Evolutionary conservation across 768 basidiomycete genomes (phyloP), one percentile per base, ranked within the genome.

Genomic region (Podaxis sp.): DNA sequence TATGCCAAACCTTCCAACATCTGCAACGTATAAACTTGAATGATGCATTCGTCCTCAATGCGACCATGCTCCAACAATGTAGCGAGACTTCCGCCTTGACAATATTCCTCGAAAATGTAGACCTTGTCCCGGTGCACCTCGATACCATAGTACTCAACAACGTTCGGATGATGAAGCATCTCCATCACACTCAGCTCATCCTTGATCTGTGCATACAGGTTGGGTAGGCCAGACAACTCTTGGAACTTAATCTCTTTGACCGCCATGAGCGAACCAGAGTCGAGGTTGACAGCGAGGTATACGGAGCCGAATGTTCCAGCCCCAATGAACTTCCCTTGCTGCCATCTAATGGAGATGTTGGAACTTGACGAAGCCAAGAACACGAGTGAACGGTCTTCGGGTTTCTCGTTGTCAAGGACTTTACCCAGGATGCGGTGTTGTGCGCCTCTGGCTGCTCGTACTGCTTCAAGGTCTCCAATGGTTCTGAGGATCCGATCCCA

Each of bases 271-370:
- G 91, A 90, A 50, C 95, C 93, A 1, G 91, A 89, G 70, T 98
- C 97, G 58, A 98, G 81, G 71, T 98, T 98, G 74, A 98, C 90
- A 16, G 95, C 97, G 50, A 94, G 85, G 72, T 98, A 99, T n/a
- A 99, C 97, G n/a, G 93, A 96, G 21, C 97, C 97, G 72, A 97
- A 98, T 7, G 97, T 95, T 14, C 97, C 97, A n/a, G 95, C 88
- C 54, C 96, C 97, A 66, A 99, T 98, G 76, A 98, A 98, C 61
- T 90, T 87, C 13, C 96, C 95, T 75, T 99, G 97, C 71, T 98
- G 96, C 97, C 97, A 99, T 42, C 92, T 86, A 62, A 98, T 89
- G 2, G 94, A 92, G 63, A 98, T 93, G 67, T 96, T 97, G 27
- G 94, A 95, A 42, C 88, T 88, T n/a, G 93, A 93, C 1, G 94